These are phyloP conservation scores for Raddia distichophylla DNA, from an alignment of 176 grass and related monocot species.

Conservation along the genomic window DNA sequence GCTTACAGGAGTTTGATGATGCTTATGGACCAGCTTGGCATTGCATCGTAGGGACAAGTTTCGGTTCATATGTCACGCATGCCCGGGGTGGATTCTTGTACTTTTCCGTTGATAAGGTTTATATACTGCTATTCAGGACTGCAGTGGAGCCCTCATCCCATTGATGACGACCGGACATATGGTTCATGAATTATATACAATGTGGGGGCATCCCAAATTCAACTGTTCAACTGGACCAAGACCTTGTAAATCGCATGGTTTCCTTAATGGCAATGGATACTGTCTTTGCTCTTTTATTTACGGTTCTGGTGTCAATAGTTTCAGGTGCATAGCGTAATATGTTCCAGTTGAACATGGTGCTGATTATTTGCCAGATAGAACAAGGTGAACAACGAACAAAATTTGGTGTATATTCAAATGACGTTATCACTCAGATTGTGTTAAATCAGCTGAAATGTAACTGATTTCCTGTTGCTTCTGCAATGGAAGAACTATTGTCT, in stretches of 20 bases:
- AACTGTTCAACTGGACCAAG: constrained; percentile 11
- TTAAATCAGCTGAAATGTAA: not conserved
- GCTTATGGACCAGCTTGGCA: constrained; percentile 95
- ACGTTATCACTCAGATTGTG: not conserved
- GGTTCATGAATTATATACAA: constrained; percentile 11
- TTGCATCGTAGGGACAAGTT: constrained; percentile 96
- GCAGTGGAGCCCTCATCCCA: constrained; percentile 65
- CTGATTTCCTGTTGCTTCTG: not conserved
- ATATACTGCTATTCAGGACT: constrained; percentile 88
- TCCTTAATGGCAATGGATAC: constrained; percentile 20
- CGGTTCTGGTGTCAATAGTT: constrained; percentile 13
- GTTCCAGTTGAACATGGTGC: constrained; percentile 2
- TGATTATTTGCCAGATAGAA: not conserved
- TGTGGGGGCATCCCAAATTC: not conserved
- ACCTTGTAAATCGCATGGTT: constrained; percentile 43
- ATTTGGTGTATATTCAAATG: not conserved
- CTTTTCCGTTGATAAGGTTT: constrained; percentile 94
- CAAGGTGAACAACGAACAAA: not conserved
- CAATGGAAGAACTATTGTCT: constrained; percentile 1
- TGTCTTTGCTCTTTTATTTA: not conserved
- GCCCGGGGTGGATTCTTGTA: constrained; percentile 93
- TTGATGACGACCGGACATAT: constrained; percentile 40
- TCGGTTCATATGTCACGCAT: constrained; percentile 95
- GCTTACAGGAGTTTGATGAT: constrained; percentile 85
- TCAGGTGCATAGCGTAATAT: not conserved